Conservation (phyloP, 129 eudicot species). For the Helichrysum umbraculigerum region DNA sequence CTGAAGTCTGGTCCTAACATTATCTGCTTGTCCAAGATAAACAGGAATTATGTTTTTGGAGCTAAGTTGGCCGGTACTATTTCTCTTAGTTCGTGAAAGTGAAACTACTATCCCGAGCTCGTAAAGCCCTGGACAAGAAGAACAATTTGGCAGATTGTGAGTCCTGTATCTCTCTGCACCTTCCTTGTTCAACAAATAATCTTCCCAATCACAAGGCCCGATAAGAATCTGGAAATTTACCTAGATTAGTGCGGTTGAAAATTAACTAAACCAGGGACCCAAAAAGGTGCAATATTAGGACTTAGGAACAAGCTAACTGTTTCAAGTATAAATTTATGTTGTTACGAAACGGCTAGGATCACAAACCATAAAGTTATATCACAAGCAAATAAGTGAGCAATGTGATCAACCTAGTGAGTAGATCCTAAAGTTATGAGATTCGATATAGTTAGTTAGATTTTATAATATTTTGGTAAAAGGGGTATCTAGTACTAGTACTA, state of each 20-base stretch:
- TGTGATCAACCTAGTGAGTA: not conserved
- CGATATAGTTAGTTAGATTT: not conserved
- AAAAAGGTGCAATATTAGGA: conserved; percentile 11
- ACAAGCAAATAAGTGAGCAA: not conserved
- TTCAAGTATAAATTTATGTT: too few species aligned
- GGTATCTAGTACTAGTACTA: not conserved
- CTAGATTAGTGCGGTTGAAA: conserved; percentile 1
- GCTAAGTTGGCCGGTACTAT: conserved; percentile 38
- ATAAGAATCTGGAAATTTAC: conserved; percentile 57
- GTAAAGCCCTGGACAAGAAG: conserved; percentile 75
- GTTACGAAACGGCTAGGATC: too few species aligned
- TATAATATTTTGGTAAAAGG: not conserved
- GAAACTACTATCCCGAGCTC: conserved; percentile 73
- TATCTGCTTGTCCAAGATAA: conserved; percentile 89
- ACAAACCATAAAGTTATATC: too few species aligned
- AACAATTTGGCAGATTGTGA: conserved; percentile 62
- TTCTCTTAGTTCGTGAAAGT: conserved; percentile 38
- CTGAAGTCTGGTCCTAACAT: conserved; percentile 83
- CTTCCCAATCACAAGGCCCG: conserved; percentile 79
- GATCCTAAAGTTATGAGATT: not conserved
- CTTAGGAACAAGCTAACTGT: not conserved
- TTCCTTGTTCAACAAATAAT: conserved; percentile 60
- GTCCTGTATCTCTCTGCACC: conserved; percentile 87
- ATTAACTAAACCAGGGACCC: not conserved
- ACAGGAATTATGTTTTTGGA: conserved; percentile 60